Conservation (phyloP, 768 basidiomycete genomes). For the Tephrocybe rancida region DNA sequence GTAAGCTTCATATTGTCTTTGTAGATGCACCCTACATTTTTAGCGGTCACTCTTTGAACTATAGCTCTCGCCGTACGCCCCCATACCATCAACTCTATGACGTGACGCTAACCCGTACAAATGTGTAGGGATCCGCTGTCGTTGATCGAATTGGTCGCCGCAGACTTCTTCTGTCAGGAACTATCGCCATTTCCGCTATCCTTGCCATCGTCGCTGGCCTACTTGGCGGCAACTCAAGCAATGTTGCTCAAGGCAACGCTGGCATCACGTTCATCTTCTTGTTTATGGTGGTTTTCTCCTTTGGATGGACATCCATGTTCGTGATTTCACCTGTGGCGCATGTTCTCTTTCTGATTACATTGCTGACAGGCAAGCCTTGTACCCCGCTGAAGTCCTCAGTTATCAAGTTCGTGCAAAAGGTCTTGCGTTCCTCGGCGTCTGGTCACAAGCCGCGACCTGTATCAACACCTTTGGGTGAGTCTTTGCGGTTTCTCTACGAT, state of each 20-base stretch:
- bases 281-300: conserved; percentile 55
- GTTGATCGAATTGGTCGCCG: conserved; percentile 53
- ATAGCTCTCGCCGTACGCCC: conserved; percentile 5
- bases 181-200: conserved; percentile 36
- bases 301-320: conserved; percentile 59
- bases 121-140: conserved; percentile 42
- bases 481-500: not conserved
- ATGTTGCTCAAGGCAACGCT: conserved; percentile 41
- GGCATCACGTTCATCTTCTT: conserved; percentile 54
- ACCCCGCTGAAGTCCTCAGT: conserved; percentile 53
- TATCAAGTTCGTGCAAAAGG: conserved; percentile 56
- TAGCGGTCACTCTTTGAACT: not conserved
- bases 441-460: conserved; percentile 41
- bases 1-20: conserved; percentile 23
- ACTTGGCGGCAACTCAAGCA: conserved; percentile 38
- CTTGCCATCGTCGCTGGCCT: conserved; percentile 51
- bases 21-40: not conserved
- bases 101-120: not conserved
- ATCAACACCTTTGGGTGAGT: conserved; percentile 54
- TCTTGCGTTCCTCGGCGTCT: conserved; percentile 49
- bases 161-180: conserved; percentile 42
- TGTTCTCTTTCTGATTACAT: not conserved
- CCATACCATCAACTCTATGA: not conserved
- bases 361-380: conserved; percentile 47
- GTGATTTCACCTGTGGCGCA: conserved; percentile 8